Evolutionary conservation across 257 asterid genomes (phyloP), one percentile per base, ranked within the genome.

Genomic region (Anisodus tanguticus): DNA sequence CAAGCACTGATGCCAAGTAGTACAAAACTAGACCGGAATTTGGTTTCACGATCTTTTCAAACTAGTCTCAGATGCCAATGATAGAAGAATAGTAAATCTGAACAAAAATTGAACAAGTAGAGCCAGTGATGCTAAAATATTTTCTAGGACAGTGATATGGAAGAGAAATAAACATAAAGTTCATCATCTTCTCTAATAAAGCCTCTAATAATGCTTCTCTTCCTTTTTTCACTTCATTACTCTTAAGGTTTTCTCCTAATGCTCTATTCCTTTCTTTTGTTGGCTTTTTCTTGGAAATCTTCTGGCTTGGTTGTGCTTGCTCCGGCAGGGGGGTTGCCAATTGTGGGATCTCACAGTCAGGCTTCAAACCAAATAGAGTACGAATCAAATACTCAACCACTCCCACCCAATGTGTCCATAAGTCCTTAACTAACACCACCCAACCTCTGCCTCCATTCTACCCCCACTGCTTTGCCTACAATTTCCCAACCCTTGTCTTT

Each of bases 31-130:
- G 63, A 11, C 45, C 6, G 62, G 62, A 76, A 22, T 49, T 49
- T 26, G 54, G 63, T 76, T 76, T 76, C 63, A 49, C 47, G 3
- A 31, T 51, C 59, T 16, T 49, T 76, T 76, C 62, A 76, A 76
- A 51, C 41, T 22, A 59, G 45, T 45, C 80, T 74, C 2, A 74
- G 7, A 49, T 49, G n/a, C 22, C 62, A 76, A 22, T 22, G 37
- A 26, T 12, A 76, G 22, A 51, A 76, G 6, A 72, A 72, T 45
- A 72, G 59, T 47, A 72, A 31, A 47, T 72, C 59, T 72, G 80
- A 72, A 72, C 59, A 45, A 49, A 49, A 6, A 22, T 76, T 54
- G 45, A 51, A 22, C 13, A 68, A n/a, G 12, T 51, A 22, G 62
- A 49, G 12, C 62, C 59, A 74, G 62, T 49, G 59, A 74, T 74